Conservation (phyloP, 345 rosid species). For the Barbarea vulgaris region DNA sequence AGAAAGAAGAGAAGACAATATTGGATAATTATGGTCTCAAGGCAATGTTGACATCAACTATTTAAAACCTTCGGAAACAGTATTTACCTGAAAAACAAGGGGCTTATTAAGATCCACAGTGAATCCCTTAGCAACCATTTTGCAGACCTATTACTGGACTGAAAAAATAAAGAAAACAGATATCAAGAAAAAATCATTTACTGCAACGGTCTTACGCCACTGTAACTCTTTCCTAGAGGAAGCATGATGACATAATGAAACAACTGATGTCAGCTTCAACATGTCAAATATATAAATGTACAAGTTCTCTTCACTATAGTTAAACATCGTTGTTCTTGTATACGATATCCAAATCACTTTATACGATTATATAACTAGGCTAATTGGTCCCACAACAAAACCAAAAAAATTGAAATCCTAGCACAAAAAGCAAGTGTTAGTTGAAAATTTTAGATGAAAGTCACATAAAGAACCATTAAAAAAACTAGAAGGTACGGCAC, state of each 20-base stretch:
- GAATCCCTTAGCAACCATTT: conserved; percentile 53
- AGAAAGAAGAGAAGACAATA: not conserved
- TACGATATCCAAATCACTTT: not conserved
- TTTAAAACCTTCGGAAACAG: not conserved
- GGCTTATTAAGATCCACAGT: conserved; percentile 55
- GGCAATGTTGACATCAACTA: not conserved
- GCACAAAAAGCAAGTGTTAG: conserved; percentile 30
- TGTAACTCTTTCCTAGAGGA: not conserved
- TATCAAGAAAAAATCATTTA: not conserved
- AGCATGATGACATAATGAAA: conserved; percentile 14
- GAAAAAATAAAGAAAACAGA: not conserved
- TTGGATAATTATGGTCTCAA: not conserved
- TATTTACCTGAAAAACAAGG: conserved; percentile 54
- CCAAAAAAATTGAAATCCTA: conserved; percentile 4
- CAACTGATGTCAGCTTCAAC: conserved; percentile 3
- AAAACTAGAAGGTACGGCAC: conserved; percentile 8
- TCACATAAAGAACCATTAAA: conserved; percentile 1
- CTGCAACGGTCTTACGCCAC: not conserved
- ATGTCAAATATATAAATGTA: not conserved
- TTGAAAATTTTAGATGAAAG: conserved; percentile 8
- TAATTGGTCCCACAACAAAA: conserved; percentile 24
- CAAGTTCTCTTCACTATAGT: not conserved
- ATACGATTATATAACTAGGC: not conserved
- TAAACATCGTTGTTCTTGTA: conserved; percentile 2
- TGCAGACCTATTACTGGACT: conserved; percentile 21